Evolutionary conservation across 1,284 basidiomycete species (phyloP), one percentile per base, ranked within the genome.

Genomic region (Apiotrichum domesticum): DNA sequence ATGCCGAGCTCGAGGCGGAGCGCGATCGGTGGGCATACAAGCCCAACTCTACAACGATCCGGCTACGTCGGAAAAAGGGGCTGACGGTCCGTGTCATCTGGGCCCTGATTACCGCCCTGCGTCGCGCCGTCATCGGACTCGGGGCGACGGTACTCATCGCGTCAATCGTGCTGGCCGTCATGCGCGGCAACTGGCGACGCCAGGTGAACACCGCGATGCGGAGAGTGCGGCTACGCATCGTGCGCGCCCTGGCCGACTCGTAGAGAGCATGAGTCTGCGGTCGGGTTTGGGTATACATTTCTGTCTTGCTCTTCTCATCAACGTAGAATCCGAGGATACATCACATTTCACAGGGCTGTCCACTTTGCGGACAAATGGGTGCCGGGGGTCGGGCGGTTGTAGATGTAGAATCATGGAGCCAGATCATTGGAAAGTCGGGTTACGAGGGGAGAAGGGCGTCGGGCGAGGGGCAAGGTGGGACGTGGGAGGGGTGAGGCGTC

Each of bases 51-150:
- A 64, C 60, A 9, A 64, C 64, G 3, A 51, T 66, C 6, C 56
- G 62, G 40, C 32, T 52, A 4, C 42, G 58, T 29, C 53, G 46
- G 37, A 52, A 54, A 52, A 59, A 56, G 42, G 63, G 68, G 2
- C 54, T 72, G 42, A 64, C 61, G 4, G 46, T 65, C n/a, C 62
- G 72, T 21, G 58, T 70, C 3, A 39, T 71, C 1, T 73, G 67
- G 66, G 64, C 60, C 13, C 47, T 74, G 29, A 45, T 74, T 9
- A 58, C 56, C 4, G 62, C 65, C 15, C 40, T 72, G 3, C 65
- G 70, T 35, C 57, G 72, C n/a, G 68, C 67, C 1, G 59, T 65
- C 43, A 49, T 74, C 29, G 72, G 72, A 57, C 46, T 68, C 7
- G 66, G 70, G 37, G 63, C 68, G 1, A 64, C 66, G 2, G 51